phyloP scores from a whole-genome alignment of 129 eudicot genomes.

The Chrysanthemum seticuspe region DNA sequence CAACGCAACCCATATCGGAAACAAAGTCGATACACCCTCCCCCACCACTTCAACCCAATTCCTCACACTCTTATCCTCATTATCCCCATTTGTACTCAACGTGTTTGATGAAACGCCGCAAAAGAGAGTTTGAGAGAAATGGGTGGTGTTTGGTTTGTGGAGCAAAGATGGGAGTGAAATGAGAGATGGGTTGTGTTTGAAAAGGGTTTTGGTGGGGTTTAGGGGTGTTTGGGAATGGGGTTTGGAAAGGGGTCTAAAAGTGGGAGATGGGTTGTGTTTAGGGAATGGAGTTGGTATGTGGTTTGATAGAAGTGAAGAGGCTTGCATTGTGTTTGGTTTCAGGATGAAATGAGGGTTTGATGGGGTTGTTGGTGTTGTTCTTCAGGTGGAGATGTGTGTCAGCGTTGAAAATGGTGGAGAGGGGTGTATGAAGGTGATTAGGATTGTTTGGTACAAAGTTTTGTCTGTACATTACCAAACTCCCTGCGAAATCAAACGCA shows the following conservation, averaged over 20 bases:
- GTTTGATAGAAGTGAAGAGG: too few relatives aligned
- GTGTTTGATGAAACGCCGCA: constrained; percentile 85
- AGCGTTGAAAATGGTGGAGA: too few relatives aligned
- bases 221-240: constrained; percentile 10
- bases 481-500: too few relatives aligned
- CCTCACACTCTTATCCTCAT: constrained; percentile 10
- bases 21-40: constrained; percentile 73
- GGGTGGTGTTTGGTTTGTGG: neutral
- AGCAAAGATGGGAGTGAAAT: neutral
- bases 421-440: too few relatives aligned
- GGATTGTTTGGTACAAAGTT: too few relatives aligned
- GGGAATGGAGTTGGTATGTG: too few relatives aligned
- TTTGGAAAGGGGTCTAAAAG: constrained; percentile 11
- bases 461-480: too few relatives aligned
- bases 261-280: too few relatives aligned
- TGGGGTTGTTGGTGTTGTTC: too few relatives aligned
- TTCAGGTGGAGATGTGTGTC: too few relatives aligned
- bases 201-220: neutral
- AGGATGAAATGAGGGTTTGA: too few relatives aligned
- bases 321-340: too few relatives aligned
- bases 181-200: constrained; percentile 12
- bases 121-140: constrained; percentile 27
- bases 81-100: constrained; percentile 30
- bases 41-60: constrained; percentile 53
- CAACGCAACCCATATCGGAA: constrained; percentile 91